Base-by-base conservation (phyloP, 2,329 filamentous ascomycete species). In the Parasarocladium wereldwijsianum region DNA sequence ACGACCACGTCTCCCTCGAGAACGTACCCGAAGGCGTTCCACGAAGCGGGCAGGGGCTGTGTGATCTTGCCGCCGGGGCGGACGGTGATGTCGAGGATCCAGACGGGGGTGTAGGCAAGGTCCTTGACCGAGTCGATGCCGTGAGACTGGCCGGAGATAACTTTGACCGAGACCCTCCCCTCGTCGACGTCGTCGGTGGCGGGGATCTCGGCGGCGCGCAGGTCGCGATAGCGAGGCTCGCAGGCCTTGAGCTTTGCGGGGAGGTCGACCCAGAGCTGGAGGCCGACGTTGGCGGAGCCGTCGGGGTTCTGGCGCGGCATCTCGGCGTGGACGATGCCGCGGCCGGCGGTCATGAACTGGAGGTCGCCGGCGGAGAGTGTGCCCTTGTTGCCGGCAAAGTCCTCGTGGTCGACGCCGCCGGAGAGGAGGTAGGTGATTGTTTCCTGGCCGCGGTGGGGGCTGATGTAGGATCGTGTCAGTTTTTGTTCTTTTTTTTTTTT, bases 261-360 rank as follows among this genome's bases (percentile, higher is more conserved):
- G 8, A 96, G 60, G 50, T 96, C 87, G 26, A 96, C 86, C 87
- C 90, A 96, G 14, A 96, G 65, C 60, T 96, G 90, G 57, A 96
- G 70, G 19, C 87, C 87, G 32, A 92, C 67, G 51, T 86, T 93
- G 35, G 77, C 61, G 33, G 63, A 70, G 29, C 82, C 82, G 49
- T 90, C 81, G 1, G 64, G 51, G 48, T 84, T 83, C 46, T 81
- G 72, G 32, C 71, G 68, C 8, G 87, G 87, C 85, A 96, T 94
- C 57, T 96, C 87, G 21, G 86, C 83, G 54, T 96, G 90, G 53
- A 94, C 80, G 44, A 96, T 92, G 24, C 87, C 87, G 13, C 68
- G 64, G 4, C 87, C 87, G 1, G 87, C 87, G 0, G 87, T 94
- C 90, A 96, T 96, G 64, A 96, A 96, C 50, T 96, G 87, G 27